Evolutionary conservation across 164 flowering plant genomes (phyloP).

Genomic region (Vitis riparia): DNA sequence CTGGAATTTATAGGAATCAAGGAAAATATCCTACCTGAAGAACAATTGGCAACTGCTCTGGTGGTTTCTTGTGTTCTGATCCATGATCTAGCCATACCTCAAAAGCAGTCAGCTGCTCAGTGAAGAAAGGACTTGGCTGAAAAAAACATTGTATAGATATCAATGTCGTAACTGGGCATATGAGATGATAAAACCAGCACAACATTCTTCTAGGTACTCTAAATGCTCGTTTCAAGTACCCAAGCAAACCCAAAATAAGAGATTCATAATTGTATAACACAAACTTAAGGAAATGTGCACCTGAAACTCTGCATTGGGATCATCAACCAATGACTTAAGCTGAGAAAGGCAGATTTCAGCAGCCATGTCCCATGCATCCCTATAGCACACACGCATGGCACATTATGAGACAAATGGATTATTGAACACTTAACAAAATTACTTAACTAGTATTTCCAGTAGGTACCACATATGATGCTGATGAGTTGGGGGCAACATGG

Average conservation of each 20-base stretch:
- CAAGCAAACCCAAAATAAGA: background rate
- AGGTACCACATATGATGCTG: constrained; percentile 99
- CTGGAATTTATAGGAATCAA: background rate
- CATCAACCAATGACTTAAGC: constrained; percentile 69
- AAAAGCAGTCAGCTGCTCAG: constrained; percentile 94
- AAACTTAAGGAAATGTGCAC: constrained; percentile 25
- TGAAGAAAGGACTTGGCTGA: constrained; percentile 94
- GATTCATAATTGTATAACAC: background rate
- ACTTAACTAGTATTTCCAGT: background rate
- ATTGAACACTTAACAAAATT: background rate
- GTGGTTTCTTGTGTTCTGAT: constrained; percentile 88
- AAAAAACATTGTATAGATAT: constrained; percentile 3
- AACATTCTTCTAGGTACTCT: no score
- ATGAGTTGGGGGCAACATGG: constrained; percentile 93
- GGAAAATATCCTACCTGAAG: constrained; percentile 64
- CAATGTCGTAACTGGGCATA: no score
- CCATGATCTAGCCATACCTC: constrained; percentile 99
- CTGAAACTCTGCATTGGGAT: constrained; percentile 91
- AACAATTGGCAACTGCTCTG: constrained; percentile 96
- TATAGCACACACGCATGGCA: constrained; percentile 19
- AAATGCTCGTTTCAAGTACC: background rate
- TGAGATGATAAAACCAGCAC: no score
- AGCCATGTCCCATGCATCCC: constrained; percentile 99
- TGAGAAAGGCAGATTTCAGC: constrained; percentile 96
- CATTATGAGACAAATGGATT: constrained; percentile 5